Conservation (phyloP, 202 grass and related monocot genomes). For the Schoenoplectus triqueter region DNA sequence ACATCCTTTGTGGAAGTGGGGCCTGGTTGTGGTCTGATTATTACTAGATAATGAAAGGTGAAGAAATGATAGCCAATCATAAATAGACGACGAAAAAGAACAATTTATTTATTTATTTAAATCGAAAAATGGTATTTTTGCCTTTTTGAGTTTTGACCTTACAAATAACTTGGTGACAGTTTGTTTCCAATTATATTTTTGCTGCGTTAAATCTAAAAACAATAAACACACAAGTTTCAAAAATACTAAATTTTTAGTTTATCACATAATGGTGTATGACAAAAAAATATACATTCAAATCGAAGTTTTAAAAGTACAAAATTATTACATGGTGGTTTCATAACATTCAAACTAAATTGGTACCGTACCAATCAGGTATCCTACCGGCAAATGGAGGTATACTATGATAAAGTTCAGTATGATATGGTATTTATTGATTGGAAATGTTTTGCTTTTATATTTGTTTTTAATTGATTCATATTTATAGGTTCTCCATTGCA, state of each 20-base stretch:
- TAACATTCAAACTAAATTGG: not conserved
- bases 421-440: constrained; percentile 1
- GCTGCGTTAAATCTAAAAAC: not conserved
- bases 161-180: constrained; percentile 1
- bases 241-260: too few relatives aligned
- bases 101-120: not conserved
- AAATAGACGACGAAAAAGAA: not conserved
- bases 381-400: not conserved
- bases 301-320: too few relatives aligned
- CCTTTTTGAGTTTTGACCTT: not conserved
- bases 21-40: not conserved
- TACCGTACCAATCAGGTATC: not conserved
- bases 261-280: too few relatives aligned
- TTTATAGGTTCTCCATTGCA: constrained; percentile 35
- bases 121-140: not conserved
- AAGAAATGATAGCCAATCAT: constrained; percentile 13
- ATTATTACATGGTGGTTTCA: too few relatives aligned
- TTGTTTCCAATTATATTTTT: not conserved
- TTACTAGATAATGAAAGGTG: not conserved
- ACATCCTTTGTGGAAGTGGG: not conserved
- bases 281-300: too few relatives aligned
- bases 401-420: not conserved
- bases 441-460: not conserved
- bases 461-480: not conserved
- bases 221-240: too few relatives aligned